phyloP scores from a whole-genome alignment of 306 rosid genomes.

The Mucuna pruriens region DNA sequence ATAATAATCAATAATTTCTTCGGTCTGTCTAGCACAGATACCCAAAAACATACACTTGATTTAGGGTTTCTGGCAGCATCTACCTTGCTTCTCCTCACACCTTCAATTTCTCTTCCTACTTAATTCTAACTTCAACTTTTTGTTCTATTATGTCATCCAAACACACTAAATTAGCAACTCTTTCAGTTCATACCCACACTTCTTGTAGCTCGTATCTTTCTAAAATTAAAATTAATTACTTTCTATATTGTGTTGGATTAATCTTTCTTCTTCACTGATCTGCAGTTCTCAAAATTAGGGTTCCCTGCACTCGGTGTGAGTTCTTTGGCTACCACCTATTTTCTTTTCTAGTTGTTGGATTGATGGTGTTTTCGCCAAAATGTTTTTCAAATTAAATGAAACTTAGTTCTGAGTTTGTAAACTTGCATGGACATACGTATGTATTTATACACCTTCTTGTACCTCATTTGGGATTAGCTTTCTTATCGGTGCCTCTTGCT shows the following conservation, averaged over 20 bases:
- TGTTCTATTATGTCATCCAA: constrained; percentile 8
- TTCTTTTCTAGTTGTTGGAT: neutral
- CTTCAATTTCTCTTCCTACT: neutral
- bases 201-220: neutral
- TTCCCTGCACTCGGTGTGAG: constrained; percentile 10
- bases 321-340: neutral
- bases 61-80: constrained; percentile 55
- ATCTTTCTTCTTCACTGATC: neutral
- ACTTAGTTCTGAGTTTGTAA: constrained; percentile 4
- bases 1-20: too few species aligned
- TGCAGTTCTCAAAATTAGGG: constrained; percentile 23
- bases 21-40: constrained; percentile 31
- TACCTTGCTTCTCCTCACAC: neutral
- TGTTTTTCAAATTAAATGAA: neutral
- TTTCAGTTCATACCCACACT: neutral
- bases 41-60: constrained; percentile 28
- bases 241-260: neutral
- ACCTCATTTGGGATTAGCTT: neutral
- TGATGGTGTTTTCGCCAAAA: neutral
- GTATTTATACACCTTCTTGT: neutral
- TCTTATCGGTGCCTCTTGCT: neutral
- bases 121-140: constrained; percentile 10
- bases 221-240: neutral
- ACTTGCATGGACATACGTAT: neutral
- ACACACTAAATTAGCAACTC: too few species aligned